These are phyloP conservation scores for Pseudogymnoascus sp. DNA, from an alignment of 2,329 filamentous ascomycete species.

Conservation along the genomic window DNA sequence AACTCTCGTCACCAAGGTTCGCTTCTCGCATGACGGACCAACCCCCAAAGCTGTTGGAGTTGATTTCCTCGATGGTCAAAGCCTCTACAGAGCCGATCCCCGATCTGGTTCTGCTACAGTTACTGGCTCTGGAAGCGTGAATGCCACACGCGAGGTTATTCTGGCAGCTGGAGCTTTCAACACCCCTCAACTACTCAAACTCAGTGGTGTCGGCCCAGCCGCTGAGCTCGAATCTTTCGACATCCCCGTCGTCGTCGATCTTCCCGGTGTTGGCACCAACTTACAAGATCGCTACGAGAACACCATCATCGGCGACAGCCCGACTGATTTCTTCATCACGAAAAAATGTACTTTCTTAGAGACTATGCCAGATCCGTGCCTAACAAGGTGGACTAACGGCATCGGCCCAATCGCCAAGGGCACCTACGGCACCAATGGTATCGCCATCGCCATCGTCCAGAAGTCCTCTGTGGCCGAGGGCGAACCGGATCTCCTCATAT, in stretches of 20 bases:
- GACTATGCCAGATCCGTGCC: constrained; percentile 30
- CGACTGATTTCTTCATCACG: constrained; percentile 32
- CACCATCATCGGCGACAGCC: constrained; percentile 36
- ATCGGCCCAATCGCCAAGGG: constrained; percentile 18
- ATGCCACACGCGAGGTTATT: constrained; percentile 40
- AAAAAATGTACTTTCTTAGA: constrained; percentile 32
- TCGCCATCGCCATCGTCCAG: constrained; percentile 34
- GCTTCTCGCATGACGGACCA: constrained; percentile 29
- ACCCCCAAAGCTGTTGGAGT: constrained; percentile 35
- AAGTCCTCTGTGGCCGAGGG: constrained; percentile 30
- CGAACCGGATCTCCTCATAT: constrained; percentile 33
- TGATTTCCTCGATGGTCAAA: constrained; percentile 36
- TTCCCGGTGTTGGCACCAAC: constrained; percentile 58
- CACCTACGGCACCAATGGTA: constrained; percentile 38
- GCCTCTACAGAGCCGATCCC: constrained; percentile 37
- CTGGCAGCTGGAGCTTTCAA: constrained; percentile 41
- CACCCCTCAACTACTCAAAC: constrained; percentile 40
- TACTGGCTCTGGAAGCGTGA: constrained; percentile 25
- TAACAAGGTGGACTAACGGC: constrained; percentile 21
- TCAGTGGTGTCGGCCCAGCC: constrained; percentile 39
- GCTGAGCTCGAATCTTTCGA: constrained; percentile 33
- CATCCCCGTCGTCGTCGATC: constrained; percentile 47
- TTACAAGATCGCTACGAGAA: constrained; percentile 52
- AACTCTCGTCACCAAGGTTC: constrained; percentile 34
- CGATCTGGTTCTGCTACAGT: constrained; percentile 26